Conservation (phyloP, 2,329 filamentous ascomycete species). For the Tolypocladium tropicale region DNA sequence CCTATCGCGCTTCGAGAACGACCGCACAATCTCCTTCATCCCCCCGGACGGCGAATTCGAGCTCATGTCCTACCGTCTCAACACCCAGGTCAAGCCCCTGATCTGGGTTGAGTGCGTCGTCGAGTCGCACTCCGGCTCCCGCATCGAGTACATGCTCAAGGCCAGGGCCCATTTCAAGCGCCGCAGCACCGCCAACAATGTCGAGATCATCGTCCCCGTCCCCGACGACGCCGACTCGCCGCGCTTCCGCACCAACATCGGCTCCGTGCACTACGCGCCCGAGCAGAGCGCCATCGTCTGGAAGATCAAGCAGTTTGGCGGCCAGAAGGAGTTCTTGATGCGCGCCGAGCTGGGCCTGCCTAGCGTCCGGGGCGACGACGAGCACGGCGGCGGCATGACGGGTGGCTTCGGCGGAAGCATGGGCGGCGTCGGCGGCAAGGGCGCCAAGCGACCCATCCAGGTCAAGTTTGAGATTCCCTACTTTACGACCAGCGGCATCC, state of each 20-base stretch:
- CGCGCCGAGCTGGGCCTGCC: conserved; percentile 89
- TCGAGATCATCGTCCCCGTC: conserved; percentile 94
- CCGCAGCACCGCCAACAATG: conserved; percentile 94
- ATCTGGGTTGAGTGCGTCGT: conserved; percentile 99
- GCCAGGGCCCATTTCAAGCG: conserved; percentile 97
- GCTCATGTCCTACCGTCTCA: conserved; percentile 97
- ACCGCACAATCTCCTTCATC: conserved; percentile 97
- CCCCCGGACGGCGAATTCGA: conserved; percentile 98
- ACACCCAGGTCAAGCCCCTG: conserved; percentile 95
- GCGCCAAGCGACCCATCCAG: conserved; percentile 86
- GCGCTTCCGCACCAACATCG: conserved; percentile 94
- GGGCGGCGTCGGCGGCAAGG: conserved; percentile 81
- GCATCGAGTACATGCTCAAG: conserved; percentile 99
- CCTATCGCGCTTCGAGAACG: conserved; percentile 93
- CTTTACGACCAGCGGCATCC: conserved; percentile 98
- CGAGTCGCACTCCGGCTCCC: conserved; percentile 86
- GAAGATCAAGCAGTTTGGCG: conserved; percentile 99
- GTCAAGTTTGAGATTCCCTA: conserved; percentile 99
- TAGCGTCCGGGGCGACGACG: conserved; percentile 88
- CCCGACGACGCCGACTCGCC: conserved; percentile 95
- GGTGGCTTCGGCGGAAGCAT: conserved; percentile 94
- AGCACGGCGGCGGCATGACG: conserved; percentile 94
- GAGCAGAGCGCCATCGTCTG: conserved; percentile 97
- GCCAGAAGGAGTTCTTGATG: conserved; percentile 98
- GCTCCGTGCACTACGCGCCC: conserved; percentile 92